Base-by-base conservation (phyloP, 192 early-diverging fungal genomes). In the Mortierella alpina region DNA sequence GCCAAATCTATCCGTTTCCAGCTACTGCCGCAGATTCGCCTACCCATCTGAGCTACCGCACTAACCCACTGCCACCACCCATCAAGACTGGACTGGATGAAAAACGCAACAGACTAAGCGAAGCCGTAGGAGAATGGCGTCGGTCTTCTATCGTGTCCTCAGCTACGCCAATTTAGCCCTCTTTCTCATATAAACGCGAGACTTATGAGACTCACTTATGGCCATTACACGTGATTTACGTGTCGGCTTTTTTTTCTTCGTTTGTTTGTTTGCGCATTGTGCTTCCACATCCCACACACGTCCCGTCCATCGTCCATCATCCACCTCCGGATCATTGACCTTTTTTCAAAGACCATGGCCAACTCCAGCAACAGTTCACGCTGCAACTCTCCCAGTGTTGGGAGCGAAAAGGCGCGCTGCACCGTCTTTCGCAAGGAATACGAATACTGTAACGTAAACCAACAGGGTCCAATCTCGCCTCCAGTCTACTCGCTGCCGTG, bases 361-460 rank as follows among this genome's bases (percentile, higher is more conserved):
- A 59, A 50, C 50, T 78, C 75, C 9, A 78, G 39, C 63, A 70
- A 70, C 31, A 70, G 52, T 42, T 78, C 75, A 10, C 75, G 75
- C 39, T 62, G 61, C 7, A 70, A 41, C 68, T 66, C 75, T n/a
- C 75, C 75, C 11, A 60, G 68, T 4, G 68, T 55, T 23, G 40
- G 59, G 15, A 78, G 75, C 50, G 75, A 78, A n/a, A 78, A 78
- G 53, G 63, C 75, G n/a, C 75, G 75, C 23, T 78, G 75, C 68
- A 78, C 75, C 20, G 56, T 78, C 63, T 78, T 78, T 48, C 75
- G 75, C 63, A 78, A 78, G 50, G 75, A 78, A 66, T 78, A 78
- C 55, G 75, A 78, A 57, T 78, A 78, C 42, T 41, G 75, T 78
- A 76, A 31, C 8, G 62, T 13, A 41, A n/a, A 59, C 58, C 13